Evolutionary conservation across 75 land plant genomes (phyloP), one percentile per base, ranked within the genome.

Genomic region (Pseudotsuga menziesii): DNA sequence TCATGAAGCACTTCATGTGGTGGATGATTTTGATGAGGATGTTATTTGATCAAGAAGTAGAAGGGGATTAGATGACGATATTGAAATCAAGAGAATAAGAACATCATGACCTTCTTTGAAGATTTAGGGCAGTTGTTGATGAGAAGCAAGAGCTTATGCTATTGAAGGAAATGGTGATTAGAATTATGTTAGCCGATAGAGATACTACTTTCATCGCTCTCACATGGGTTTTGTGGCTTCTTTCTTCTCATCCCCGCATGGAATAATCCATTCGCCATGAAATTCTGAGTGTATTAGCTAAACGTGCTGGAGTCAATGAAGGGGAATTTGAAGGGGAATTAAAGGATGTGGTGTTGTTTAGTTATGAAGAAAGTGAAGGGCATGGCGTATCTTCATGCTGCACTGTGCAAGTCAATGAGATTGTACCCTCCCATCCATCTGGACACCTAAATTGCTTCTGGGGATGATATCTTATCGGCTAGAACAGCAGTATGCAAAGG

Each of bases 11-110:
- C 71, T 81, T 26, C 63, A 63, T 54, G 77, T 79, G 19, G 81
- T 85, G 58, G 77, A 80, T n/a, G 63, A 72, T 12, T 86, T 86
- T 82, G 76, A 67, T 1, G 20, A 44, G 36, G 71, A 27, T 5
- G 76, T 85, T 4, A 82, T 85, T 23, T 13, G 39, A n/a, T 54
- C 58, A 2, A 70, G 84, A 22, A 29, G 32, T 0, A 1, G 32
- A 29, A 75, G 84, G 13, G 20, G 77, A 82, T 78, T 78, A 88
- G 56, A 71, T 22, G 17, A 72, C 88, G 27, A 75, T 81, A 52
- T 5, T 88, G 5, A 91, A 92, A n/a, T 58, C 39, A 20, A 29
- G 32, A 94, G 78, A 74, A 78, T 69, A 79, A 60, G 59, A 86
- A 92, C 23, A 80, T 61, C 61, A n/a, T 60, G 85, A 84, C 56